Evolutionary conservation across 164 flowering plant species (phyloP).

Genomic region (Berberis thunbergii): DNA sequence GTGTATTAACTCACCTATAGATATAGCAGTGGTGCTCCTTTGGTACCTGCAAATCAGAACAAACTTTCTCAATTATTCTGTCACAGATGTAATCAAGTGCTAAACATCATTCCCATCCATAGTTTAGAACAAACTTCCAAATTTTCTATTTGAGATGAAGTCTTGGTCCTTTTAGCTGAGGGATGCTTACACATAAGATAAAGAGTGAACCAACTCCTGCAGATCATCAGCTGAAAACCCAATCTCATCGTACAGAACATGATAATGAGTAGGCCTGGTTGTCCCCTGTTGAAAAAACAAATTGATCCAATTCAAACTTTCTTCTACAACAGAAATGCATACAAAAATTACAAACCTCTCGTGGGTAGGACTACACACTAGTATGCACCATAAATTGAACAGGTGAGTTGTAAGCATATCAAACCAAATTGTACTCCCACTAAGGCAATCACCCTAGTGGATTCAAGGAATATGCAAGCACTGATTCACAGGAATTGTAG

Average conservation of each 20-base stretch:
- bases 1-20: constrained; percentile 48
- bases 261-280: constrained; percentile 73
- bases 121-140: neutral
- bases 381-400: constrained; percentile 21
- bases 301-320: neutral
- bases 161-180: neutral
- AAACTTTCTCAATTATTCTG: neutral
- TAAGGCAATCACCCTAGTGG: too few species aligned
- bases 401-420: constrained; percentile 14
- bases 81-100: neutral
- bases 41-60: constrained; percentile 51
- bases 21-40: constrained; percentile 81
- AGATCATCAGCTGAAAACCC: constrained; percentile 72
- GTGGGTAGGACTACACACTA: neutral
- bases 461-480: too few species aligned
- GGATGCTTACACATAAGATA: constrained; percentile 71
- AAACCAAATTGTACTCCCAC: too few species aligned
- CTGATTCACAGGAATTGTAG: too few species aligned
- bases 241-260: constrained; percentile 59
- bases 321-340: neutral
- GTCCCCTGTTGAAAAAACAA: constrained; percentile 40
- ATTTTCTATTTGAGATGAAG: too few species aligned
- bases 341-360: neutral
- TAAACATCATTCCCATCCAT: neutral
- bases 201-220: constrained; percentile 74